Percentiles rank a stretch among this genome's conserved stretches.
These are phyloP conservation scores for Thelonectria olida DNA, from an alignment of 2,329 filamentous ascomycete genomes.

Conservation along the genomic window DNA sequence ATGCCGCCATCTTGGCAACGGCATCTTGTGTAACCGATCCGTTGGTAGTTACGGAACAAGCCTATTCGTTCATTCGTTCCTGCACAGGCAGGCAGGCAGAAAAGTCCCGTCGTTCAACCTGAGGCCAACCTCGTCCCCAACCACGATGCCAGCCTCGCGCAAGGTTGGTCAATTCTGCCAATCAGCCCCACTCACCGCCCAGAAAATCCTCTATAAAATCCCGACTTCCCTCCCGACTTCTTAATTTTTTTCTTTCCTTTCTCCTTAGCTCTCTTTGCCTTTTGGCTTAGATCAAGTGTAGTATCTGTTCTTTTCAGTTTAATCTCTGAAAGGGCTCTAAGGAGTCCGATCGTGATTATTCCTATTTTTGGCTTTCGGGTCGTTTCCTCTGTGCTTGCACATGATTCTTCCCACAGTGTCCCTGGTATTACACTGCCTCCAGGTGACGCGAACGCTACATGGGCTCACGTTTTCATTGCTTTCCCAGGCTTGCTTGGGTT, in stretches of 20 bases:
- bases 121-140: neutral
- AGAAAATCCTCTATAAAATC: slow-evolving; percentile 30
- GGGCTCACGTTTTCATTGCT: slow-evolving; percentile 51
- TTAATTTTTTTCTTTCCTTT: slow-evolving; percentile 41
- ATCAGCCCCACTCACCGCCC: slow-evolving; percentile 39
- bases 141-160: neutral
- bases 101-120: neutral
- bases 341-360: slow-evolving; percentile 80
- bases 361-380: slow-evolving; percentile 64
- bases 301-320: slow-evolving; percentile 98
- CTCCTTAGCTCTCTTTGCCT: slow-evolving; percentile 57
- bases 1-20: no score
- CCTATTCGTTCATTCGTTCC: no score
- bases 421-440: slow-evolving; percentile 58
- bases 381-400: slow-evolving; percentile 53
- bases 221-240: slow-evolving; percentile 12
- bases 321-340: slow-evolving; percentile 88
- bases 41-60: no score
- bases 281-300: slow-evolving; percentile 91
- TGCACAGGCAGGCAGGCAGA: no score
- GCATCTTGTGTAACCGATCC: no score
- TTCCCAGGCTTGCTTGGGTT: slow-evolving; percentile 45
- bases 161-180: slow-evolving; percentile 38
- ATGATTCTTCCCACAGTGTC: slow-evolving; percentile 52
- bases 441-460: slow-evolving; percentile 51